Percentiles rank a stretch among this genome's conserved stretches.
These are phyloP conservation scores for Vickermania spadyakhi DNA, from an alignment of 208 protist species.

Conservation along the genomic window DNA sequence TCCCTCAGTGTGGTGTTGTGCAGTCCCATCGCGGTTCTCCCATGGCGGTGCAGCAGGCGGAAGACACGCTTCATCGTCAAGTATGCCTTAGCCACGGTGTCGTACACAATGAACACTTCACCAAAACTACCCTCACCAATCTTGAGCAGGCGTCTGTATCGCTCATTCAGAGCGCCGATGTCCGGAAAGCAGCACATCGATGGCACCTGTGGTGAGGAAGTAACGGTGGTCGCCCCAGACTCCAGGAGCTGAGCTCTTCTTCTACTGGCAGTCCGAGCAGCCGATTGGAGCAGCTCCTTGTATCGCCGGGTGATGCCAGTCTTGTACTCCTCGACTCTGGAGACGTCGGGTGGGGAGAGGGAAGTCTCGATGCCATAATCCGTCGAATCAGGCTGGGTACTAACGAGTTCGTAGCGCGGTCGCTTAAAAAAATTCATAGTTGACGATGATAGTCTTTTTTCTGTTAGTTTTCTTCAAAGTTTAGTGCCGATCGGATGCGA, in stretches of 20 bases:
- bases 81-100: constrained; percentile 48
- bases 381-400: too few relatives aligned
- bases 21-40: constrained; percentile 30
- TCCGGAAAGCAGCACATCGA: background rate
- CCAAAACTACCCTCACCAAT: constrained; percentile 84
- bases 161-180: constrained; percentile 20
- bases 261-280: too few relatives aligned
- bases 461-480: too few relatives aligned
- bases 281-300: constrained; percentile 5
- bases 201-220: too few relatives aligned
- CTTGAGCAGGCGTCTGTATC: constrained; percentile 63
- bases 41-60: constrained; percentile 39
- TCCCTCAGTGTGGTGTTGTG: constrained; percentile 73
- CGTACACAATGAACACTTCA: constrained; percentile 79
- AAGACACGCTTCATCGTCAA: constrained; percentile 82
- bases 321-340: constrained; percentile 7
- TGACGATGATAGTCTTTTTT: too few relatives aligned
- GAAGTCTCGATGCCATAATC: too few relatives aligned
- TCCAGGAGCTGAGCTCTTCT: too few relatives aligned
- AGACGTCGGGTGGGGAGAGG: background rate
- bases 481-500: too few relatives aligned
- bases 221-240: too few relatives aligned
- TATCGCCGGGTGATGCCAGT: constrained; percentile 5
- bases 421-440: too few relatives aligned
- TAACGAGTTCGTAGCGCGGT: too few relatives aligned